Percentiles rank a stretch among this genome's conserved stretches.
Evolutionary conservation across 345 rosid genomes (phyloP).

Genomic region (Streptanthus diversifolius): DNA sequence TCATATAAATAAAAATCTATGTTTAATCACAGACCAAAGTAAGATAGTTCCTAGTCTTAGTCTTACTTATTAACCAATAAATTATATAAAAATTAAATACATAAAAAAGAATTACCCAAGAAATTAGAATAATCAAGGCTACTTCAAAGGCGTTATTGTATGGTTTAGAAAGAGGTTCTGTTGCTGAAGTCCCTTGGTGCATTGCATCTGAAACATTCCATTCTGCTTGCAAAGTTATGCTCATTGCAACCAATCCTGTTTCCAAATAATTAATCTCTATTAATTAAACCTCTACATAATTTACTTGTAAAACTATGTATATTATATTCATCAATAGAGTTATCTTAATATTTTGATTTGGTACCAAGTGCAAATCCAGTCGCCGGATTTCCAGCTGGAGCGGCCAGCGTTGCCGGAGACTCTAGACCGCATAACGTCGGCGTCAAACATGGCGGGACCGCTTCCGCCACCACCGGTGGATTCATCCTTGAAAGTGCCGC

Average conservation of each 20-base stretch:
- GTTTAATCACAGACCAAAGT: not conserved
- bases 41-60: not conserved
- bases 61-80: not conserved
- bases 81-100: not conserved
- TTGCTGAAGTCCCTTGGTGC: conserved; percentile 67
- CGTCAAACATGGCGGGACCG: conserved; percentile 29
- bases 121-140: conserved; percentile 18
- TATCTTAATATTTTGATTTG: not conserved
- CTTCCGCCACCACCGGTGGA: conserved; percentile 34
- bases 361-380: conserved; percentile 89
- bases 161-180: conserved; percentile 36
- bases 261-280: not conserved
- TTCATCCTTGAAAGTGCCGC: conserved; percentile 76
- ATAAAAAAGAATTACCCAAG: conserved; percentile 27
- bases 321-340: not conserved
- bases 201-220: conserved; percentile 82
- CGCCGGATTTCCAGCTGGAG: conserved; percentile 88
- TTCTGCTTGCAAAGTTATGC: conserved; percentile 93
- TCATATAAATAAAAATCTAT: not conserved
- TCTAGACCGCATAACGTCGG: conserved; percentile 51
- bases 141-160: conserved; percentile 11
- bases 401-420: conserved; percentile 46
- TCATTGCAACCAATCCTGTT: conserved; percentile 73
- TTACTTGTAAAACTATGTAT: not conserved
- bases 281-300: not conserved